phyloP scores from a whole-genome alignment of 1,284 basidiomycete species.

The Tremellales sp. region DNA sequence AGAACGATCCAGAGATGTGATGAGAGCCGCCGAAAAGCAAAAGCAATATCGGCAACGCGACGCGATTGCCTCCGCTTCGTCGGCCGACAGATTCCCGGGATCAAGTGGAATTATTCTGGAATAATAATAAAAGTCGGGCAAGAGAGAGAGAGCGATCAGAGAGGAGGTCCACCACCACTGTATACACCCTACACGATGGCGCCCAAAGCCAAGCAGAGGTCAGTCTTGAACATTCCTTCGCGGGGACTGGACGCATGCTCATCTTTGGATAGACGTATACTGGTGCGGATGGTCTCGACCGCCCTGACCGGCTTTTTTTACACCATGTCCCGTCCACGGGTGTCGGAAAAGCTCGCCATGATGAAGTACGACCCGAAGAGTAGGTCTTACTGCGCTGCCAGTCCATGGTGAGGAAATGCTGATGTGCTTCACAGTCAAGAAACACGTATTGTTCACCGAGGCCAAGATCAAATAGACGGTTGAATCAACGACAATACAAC shows the following conservation, averaged over 20 bases:
- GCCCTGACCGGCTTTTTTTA: slow-evolving; percentile 89
- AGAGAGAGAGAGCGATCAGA: too few species aligned
- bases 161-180: too few species aligned
- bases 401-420: not conserved
- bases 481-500: too few species aligned
- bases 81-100: too few species aligned
- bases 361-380: slow-evolving; percentile 87
- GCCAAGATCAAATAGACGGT: slow-evolving; percentile 58
- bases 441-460: slow-evolving; percentile 68
- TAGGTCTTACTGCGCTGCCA: slow-evolving; percentile 46
- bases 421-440: slow-evolving; percentile 56
- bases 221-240: slow-evolving; percentile 15
- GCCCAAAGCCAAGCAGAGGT: slow-evolving; percentile 59
- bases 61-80: too few species aligned
- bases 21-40: too few species aligned
- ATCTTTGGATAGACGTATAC: slow-evolving; percentile 61
- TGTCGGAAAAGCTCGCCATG: slow-evolving; percentile 67
- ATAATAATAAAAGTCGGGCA: too few species aligned
- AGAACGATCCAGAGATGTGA: too few species aligned
- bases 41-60: too few species aligned
- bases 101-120: too few species aligned
- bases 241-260: slow-evolving; percentile 1
- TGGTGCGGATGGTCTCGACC: slow-evolving; percentile 80
- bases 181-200: too few species aligned
- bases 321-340: slow-evolving; percentile 67